These are phyloP conservation scores for Neobulgaria alba DNA, from an alignment of 2,329 filamentous ascomycete genomes.

Conservation along the genomic window DNA sequence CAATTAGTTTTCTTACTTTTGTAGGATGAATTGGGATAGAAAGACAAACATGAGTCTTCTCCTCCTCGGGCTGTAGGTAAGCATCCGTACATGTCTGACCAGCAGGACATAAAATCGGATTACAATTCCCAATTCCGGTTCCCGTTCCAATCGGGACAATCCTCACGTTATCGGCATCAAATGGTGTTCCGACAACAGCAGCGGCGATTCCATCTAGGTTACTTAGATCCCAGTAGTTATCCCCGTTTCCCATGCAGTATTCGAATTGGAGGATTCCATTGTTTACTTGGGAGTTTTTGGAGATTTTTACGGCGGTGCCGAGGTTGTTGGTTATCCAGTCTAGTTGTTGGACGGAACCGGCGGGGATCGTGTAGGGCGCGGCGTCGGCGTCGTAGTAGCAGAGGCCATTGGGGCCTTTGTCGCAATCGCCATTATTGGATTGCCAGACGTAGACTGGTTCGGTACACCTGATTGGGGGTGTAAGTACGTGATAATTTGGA, in stretches of 20 bases:
- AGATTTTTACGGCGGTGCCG: slow-evolving; percentile 6
- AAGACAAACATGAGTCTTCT: slow-evolving; percentile 17
- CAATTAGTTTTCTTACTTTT: no score
- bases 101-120: slow-evolving; percentile 1
- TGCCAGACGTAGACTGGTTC: slow-evolving; percentile 1
- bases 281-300: neutral
- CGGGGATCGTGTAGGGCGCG: neutral
- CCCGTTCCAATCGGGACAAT: slow-evolving; percentile 1
- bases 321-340: neutral
- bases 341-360: neutral
- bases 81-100: slow-evolving; percentile 7
- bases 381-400: neutral
- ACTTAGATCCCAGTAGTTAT: slow-evolving; percentile 9
- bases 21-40: no score
- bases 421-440: slow-evolving; percentile 5
- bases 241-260: slow-evolving; percentile 2
- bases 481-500: neutral
- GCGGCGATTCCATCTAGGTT: slow-evolving; percentile 6
- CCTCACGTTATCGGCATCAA: slow-evolving; percentile 3
- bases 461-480: neutral
- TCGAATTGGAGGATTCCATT: slow-evolving; percentile 10
- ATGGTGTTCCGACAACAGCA: slow-evolving; percentile 3
- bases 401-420: slow-evolving; percentile 1
- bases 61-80: slow-evolving; percentile 4
- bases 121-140: slow-evolving; percentile 2